Conservation (phyloP, 805 yeast species). For the Candida sanyiensis region DNA sequence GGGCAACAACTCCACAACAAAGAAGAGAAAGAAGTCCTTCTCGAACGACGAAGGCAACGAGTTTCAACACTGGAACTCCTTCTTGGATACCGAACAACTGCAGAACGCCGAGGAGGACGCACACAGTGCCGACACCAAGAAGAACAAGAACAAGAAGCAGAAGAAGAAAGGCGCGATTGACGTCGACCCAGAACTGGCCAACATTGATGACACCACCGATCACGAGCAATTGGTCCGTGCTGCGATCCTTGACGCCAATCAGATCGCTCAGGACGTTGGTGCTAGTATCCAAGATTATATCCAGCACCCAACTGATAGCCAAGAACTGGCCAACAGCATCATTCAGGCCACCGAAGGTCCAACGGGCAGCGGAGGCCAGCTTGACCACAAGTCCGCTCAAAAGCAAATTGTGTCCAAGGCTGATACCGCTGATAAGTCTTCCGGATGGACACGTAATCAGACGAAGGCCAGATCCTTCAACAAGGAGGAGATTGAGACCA, state of each 20-base stretch:
- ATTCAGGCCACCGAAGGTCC: conserved; percentile 23
- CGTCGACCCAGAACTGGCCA: conserved; percentile 56
- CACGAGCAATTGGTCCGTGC: conserved; percentile 66
- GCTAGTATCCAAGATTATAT: conserved; percentile 29
- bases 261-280: conserved; percentile 44
- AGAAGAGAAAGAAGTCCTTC: conserved; percentile 20
- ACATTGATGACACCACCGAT: conserved; percentile 41
- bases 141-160: conserved; percentile 4
- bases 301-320: conserved; percentile 22
- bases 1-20: conserved; percentile 8
- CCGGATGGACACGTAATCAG: conserved; percentile 19
- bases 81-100: conserved; percentile 23
- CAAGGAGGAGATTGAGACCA: conserved; percentile 58
- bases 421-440: conserved; percentile 20
- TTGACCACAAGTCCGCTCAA: not conserved
- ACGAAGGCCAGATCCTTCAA: conserved; percentile 40
- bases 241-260: conserved; percentile 63
- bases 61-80: conserved; percentile 27
- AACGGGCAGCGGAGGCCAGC: no score
- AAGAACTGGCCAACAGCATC: conserved; percentile 23
- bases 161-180: conserved; percentile 25
- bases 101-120: conserved; percentile 19
- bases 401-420: conserved; percentile 35
- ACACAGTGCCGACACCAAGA: not conserved
- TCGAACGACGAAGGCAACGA: conserved; percentile 21